Evolutionary conservation across 2,329 filamentous ascomycete genomes (phyloP).

Genomic region (Aureobasidium vineae): DNA sequence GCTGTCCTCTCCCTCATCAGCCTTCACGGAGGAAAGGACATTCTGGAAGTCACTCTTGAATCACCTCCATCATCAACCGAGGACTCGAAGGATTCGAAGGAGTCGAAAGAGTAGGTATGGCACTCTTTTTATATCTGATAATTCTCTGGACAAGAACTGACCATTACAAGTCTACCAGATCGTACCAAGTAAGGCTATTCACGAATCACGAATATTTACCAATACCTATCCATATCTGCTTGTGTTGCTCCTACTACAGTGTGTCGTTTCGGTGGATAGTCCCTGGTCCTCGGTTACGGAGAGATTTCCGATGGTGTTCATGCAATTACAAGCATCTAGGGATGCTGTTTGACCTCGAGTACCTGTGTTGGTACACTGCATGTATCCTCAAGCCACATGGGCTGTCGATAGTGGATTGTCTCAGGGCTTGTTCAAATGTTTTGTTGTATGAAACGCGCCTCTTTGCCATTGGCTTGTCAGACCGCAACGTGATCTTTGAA

Average conservation of each 20-base stretch:
- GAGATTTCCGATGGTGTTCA: neutral
- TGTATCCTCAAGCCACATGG: neutral
- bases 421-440: neutral
- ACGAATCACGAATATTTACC: neutral
- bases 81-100: conserved; percentile 26
- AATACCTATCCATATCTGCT: neutral
- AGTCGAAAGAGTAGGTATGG: conserved; percentile 30
- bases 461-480: conserved; percentile 1
- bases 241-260: neutral
- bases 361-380: neutral
- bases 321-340: neutral
- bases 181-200: conserved; percentile 27
- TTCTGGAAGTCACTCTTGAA: conserved; percentile 38
- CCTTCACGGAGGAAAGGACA: conserved; percentile 38
- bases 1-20: conserved; percentile 38
- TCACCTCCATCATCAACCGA: conserved; percentile 10
- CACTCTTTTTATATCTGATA: neutral
- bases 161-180: conserved; percentile 27
- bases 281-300: neutral
- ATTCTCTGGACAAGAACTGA: neutral
- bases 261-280: neutral
- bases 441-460: neutral
- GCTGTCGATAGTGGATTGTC: neutral
- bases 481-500: neutral
- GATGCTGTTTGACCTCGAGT: neutral